Evolutionary conservation across 1,284 basidiomycete species (phyloP).

Genomic region (Heterobasidion annosum): DNA sequence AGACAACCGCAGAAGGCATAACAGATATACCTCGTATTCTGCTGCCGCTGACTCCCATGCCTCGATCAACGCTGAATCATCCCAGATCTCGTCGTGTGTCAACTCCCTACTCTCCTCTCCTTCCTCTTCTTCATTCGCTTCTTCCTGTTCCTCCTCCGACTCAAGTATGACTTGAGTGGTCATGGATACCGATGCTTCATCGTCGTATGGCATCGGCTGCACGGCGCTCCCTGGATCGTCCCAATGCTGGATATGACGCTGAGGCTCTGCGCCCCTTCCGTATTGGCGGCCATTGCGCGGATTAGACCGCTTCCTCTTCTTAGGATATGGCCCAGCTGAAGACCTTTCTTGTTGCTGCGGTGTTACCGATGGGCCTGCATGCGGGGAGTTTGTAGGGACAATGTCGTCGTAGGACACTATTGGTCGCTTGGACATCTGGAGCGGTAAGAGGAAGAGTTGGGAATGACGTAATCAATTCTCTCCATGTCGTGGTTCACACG

Average conservation of each 20-base stretch:
- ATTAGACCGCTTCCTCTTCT: slow-evolving; percentile 40
- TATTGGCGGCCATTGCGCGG: slow-evolving; percentile 13
- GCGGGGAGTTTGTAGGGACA: neutral
- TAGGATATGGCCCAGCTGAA: slow-evolving; percentile 14
- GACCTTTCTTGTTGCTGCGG: neutral
- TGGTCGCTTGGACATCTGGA: neutral
- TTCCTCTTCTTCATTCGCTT: slow-evolving; percentile 19
- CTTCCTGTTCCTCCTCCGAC: slow-evolving; percentile 12
- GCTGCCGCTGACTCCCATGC: slow-evolving; percentile 76
- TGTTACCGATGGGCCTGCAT: neutral
- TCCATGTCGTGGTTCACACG: no score
- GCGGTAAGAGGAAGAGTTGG: neutral
- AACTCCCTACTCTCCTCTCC: slow-evolving; percentile 50
- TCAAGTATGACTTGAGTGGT: slow-evolving; percentile 11
- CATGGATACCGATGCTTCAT: no score
- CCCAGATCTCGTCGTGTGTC: slow-evolving; percentile 71
- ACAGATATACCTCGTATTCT: slow-evolving; percentile 53
- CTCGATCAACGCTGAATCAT: slow-evolving; percentile 70
- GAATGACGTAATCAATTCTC: neutral
- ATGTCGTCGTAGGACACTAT: slow-evolving; percentile 5
- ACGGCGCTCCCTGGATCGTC: slow-evolving; percentile 29
- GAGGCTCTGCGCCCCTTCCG: slow-evolving; percentile 8
- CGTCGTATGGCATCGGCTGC: slow-evolving; percentile 22
- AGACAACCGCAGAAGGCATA: neutral
- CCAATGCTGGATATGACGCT: slow-evolving; percentile 22